These are phyloP conservation scores for Dillenia suffruticosa DNA, from an alignment of 164 flowering plant species.

Conservation along the genomic window DNA sequence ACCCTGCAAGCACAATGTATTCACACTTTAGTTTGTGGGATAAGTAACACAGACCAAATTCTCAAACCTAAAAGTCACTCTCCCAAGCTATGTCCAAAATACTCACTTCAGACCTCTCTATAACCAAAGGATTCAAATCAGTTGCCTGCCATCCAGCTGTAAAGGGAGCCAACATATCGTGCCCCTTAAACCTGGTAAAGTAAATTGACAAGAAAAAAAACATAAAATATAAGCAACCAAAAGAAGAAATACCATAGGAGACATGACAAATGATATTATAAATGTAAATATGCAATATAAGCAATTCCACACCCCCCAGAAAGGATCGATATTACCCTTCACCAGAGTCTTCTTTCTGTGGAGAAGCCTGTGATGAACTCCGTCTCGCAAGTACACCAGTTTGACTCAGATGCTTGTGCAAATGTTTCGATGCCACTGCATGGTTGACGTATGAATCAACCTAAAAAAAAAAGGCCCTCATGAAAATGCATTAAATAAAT, in stretches of 20 bases:
- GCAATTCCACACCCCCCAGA: neutral
- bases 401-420: slow-evolving; percentile 21
- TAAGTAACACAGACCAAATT: neutral
- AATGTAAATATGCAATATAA: neutral
- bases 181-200: slow-evolving; percentile 67
- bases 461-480: slow-evolving; percentile 7
- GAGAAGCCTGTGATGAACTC: slow-evolving; percentile 40
- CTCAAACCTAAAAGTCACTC: neutral
- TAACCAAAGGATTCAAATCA: slow-evolving; percentile 74
- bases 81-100: neutral
- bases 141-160: slow-evolving; percentile 90
- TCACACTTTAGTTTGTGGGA: neutral
- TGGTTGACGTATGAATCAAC: slow-evolving; percentile 16
- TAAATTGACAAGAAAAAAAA: neutral
- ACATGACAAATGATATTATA: neutral
- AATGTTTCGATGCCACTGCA: slow-evolving; percentile 29
- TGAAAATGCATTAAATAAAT: too few species aligned
- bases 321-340: slow-evolving; percentile 28
- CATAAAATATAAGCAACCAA: neutral
- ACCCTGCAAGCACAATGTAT: slow-evolving; percentile 49
- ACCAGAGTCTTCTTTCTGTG: slow-evolving; percentile 34
- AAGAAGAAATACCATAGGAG: neutral
- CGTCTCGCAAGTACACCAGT: slow-evolving; percentile 26
- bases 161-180: slow-evolving; percentile 97
- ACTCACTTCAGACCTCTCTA: slow-evolving; percentile 81